Percentiles rank a stretch among this genome's conserved stretches.
Conservation (phyloP, 2,329 filamentous ascomycete species). For the Trichoderma guizhouense region DNA sequence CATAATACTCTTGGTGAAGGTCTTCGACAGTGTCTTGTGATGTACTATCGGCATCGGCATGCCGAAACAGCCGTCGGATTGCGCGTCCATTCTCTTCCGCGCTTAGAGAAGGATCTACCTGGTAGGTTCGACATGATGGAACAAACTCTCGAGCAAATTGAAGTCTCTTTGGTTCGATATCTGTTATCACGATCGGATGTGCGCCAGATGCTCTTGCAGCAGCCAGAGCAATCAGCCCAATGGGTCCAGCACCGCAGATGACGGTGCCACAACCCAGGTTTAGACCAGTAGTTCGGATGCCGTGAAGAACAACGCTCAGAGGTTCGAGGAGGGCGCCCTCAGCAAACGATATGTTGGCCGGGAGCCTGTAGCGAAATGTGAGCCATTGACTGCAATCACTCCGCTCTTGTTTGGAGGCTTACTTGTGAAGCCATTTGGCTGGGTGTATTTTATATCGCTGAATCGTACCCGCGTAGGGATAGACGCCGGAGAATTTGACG, state of each 20-base stretch:
- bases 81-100: neutral
- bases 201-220: constrained; percentile 5
- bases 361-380: neutral
- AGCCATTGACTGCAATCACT: neutral
- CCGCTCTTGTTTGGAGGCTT: neutral
- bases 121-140: constrained; percentile 5
- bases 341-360: neutral
- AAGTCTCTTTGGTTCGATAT: constrained; percentile 1
- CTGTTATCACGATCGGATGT: constrained; percentile 2
- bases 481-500: constrained; percentile 5
- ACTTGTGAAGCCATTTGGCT: constrained; percentile 14
- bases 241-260: neutral
- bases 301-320: constrained; percentile 8
- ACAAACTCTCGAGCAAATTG: neutral
- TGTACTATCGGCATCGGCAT: neutral
- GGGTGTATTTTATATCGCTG: constrained; percentile 1
- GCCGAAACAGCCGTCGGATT: neutral
- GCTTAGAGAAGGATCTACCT: neutral
- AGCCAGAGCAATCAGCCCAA: neutral
- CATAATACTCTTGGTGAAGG: neutral
- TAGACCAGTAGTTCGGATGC: neutral
- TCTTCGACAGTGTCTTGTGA: neutral
- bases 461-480: neutral
- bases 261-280: neutral
- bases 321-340: constrained; percentile 8